These are phyloP conservation scores for Globisporangium paroecandrum DNA, from an alignment of 352 stramenopile genomes.

Conservation along the genomic window DNA sequence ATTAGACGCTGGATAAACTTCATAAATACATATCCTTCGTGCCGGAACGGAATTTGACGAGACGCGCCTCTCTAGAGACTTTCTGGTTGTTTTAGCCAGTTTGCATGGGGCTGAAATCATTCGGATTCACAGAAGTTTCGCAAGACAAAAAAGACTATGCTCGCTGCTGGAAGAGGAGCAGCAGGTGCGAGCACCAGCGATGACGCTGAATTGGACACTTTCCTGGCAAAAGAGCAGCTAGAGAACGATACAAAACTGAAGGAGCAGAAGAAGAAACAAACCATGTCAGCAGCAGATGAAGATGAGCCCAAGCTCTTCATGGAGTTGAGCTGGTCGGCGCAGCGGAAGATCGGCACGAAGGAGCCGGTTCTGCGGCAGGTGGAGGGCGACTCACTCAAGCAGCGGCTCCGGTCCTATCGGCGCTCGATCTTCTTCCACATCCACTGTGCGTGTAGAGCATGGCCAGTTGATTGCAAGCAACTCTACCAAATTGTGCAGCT, in stretches of 20 bases:
- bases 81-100: neutral
- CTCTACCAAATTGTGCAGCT: no score
- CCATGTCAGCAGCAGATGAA: conserved; percentile 19
- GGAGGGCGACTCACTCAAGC: conserved; percentile 64
- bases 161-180: conserved; percentile 6
- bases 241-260: conserved; percentile 35
- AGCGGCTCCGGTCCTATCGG: conserved; percentile 62
- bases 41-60: neutral
- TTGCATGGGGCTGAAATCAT: no score
- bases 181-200: neutral
- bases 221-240: conserved; percentile 45
- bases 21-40: conserved; percentile 8
- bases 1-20: conserved; percentile 1
- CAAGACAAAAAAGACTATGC: neutral
- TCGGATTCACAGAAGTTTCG: neutral
- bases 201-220: conserved; percentile 47
- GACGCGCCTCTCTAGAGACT: neutral
- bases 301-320: conserved; percentile 69
- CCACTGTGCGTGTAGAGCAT: conserved; percentile 32
- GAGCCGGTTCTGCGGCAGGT: conserved; percentile 67
- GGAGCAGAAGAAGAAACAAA: conserved; percentile 25
- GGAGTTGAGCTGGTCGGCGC: conserved; percentile 61
- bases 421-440: conserved; percentile 81
- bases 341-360: conserved; percentile 53
- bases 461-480: no score